Conservation (phyloP, 2,329 filamentous ascomycete genomes). For the Lecanicillium sp. region DNA sequence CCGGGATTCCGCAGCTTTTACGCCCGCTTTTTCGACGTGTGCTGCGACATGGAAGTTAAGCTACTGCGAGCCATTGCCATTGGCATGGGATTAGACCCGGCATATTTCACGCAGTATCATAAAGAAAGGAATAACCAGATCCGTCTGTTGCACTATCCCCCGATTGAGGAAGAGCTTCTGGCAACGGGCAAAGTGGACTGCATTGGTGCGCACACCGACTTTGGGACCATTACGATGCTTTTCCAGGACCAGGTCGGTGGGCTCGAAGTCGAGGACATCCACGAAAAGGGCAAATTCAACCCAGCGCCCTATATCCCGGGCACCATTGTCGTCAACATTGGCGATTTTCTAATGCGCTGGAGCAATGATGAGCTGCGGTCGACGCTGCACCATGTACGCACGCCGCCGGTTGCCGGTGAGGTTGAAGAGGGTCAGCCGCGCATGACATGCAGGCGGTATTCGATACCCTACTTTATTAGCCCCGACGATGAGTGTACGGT, state of each 20-base stretch:
- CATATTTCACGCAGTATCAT: conserved; percentile 61
- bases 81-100: conserved; percentile 58
- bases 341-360: conserved; percentile 30
- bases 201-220: conserved; percentile 25
- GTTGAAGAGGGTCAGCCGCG: conserved; percentile 16
- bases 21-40: conserved; percentile 58
- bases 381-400: conserved; percentile 32
- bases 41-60: conserved; percentile 62
- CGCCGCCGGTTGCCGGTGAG: conserved; percentile 20
- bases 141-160: conserved; percentile 48
- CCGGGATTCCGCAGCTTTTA: conserved; percentile 18
- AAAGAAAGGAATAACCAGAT: conserved; percentile 51
- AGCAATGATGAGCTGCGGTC: conserved; percentile 28
- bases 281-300: conserved; percentile 19
- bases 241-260: conserved; percentile 26
- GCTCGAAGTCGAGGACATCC: conserved; percentile 35
- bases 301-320: conserved; percentile 18
- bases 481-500: conserved; percentile 42
- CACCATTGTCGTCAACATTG: conserved; percentile 30
- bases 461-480: conserved; percentile 52
- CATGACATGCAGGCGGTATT: conserved; percentile 45
- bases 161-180: conserved; percentile 20
- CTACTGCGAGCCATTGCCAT: conserved; percentile 72
- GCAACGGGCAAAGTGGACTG: conserved; percentile 17
- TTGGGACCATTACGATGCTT: conserved; percentile 23